phyloP scores from a whole-genome alignment of 305 asterid species.

The Plantago rigida region DNA sequence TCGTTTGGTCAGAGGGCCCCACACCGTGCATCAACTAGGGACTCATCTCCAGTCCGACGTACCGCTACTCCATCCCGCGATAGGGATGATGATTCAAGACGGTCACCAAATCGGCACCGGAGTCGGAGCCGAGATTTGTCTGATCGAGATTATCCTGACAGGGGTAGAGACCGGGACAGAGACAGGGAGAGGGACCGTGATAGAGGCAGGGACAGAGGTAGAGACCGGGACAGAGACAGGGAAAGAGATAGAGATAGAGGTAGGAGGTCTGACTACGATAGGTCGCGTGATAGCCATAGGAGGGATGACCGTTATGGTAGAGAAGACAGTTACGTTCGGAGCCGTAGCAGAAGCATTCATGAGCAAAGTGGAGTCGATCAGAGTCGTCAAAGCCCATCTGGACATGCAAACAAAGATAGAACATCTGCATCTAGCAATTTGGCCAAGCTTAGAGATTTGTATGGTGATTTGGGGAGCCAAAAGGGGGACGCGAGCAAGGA shows the following conservation, averaged over 20 bases:
- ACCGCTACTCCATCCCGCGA: slow-evolving; percentile 48
- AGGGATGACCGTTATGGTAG: slow-evolving; percentile 42
- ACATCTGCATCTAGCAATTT: slow-evolving; percentile 58
- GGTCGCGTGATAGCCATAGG: slow-evolving; percentile 46
- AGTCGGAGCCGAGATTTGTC: slow-evolving; percentile 67
- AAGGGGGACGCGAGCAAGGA: slow-evolving; percentile 48
- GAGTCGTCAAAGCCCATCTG: slow-evolving; percentile 37
- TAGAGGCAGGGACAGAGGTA: slow-evolving; percentile 3
- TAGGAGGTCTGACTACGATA: slow-evolving; percentile 35
- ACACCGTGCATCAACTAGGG: slow-evolving; percentile 94
- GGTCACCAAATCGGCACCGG: slow-evolving; percentile 48
- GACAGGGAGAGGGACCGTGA: slow-evolving; percentile 28
- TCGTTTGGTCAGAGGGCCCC: slow-evolving; percentile 98
- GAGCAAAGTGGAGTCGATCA: slow-evolving; percentile 36
- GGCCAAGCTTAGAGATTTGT: slow-evolving; percentile 79
- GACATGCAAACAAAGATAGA: slow-evolving; percentile 44
- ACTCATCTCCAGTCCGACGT: slow-evolving; percentile 88
- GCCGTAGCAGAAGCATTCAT: slow-evolving; percentile 45
- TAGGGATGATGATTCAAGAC: slow-evolving; percentile 45
- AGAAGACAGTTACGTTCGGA: slow-evolving; percentile 42
- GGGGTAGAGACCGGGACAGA: slow-evolving; percentile 33
- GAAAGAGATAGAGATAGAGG: slow-evolving; percentile 32
- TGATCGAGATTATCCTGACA: slow-evolving; percentile 47
- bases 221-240: slow-evolving; percentile 28
- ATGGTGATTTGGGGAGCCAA: slow-evolving; percentile 58